phyloP scores from a whole-genome alignment of 306 rosid genomes.

The Prunus mira region DNA sequence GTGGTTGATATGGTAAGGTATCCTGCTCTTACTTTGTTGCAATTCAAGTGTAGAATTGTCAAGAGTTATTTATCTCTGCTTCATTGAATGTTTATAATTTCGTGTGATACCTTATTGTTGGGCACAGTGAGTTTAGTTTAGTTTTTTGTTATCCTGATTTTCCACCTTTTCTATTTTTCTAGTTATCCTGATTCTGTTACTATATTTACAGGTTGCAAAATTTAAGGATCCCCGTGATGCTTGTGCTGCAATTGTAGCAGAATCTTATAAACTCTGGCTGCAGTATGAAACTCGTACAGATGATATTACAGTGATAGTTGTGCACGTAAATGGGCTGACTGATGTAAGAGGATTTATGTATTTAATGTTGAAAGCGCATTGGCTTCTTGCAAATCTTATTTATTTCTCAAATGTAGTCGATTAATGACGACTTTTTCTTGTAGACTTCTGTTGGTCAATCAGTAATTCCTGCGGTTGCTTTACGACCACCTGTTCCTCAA shows the following conservation, averaged over 20 bases:
- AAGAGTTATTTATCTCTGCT: slow-evolving; percentile 2
- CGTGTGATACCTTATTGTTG: neutral
- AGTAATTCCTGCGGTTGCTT: slow-evolving; percentile 36
- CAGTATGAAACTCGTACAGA: slow-evolving; percentile 99
- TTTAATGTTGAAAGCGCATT: neutral
- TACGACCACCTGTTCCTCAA: slow-evolving; percentile 60
- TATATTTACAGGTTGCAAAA: slow-evolving; percentile 67
- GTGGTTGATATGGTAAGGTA: slow-evolving; percentile 92
- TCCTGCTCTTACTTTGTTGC: slow-evolving; percentile 20
- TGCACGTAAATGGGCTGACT: slow-evolving; percentile 81
- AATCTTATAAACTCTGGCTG: slow-evolving; percentile 95
- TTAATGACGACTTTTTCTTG: slow-evolving; percentile 19
- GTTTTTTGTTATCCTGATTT: neutral
- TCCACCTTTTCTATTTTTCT: neutral
- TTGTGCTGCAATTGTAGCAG: slow-evolving; percentile 98
- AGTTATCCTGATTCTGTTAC: slow-evolving; percentile 17
- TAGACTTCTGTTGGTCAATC: slow-evolving; percentile 61
- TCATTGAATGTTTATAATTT: neutral
- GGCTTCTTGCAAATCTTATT: neutral
- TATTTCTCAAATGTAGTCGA: slow-evolving; percentile 17
- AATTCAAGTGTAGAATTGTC: slow-evolving; percentile 9
- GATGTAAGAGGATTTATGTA: slow-evolving; percentile 47
- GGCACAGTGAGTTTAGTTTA: neutral
- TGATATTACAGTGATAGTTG: slow-evolving; percentile 92
- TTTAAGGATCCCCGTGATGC: slow-evolving; percentile 97